phyloP scores from a whole-genome alignment of 2,329 filamentous ascomycete genomes.

The Fusarium beomiforme region DNA sequence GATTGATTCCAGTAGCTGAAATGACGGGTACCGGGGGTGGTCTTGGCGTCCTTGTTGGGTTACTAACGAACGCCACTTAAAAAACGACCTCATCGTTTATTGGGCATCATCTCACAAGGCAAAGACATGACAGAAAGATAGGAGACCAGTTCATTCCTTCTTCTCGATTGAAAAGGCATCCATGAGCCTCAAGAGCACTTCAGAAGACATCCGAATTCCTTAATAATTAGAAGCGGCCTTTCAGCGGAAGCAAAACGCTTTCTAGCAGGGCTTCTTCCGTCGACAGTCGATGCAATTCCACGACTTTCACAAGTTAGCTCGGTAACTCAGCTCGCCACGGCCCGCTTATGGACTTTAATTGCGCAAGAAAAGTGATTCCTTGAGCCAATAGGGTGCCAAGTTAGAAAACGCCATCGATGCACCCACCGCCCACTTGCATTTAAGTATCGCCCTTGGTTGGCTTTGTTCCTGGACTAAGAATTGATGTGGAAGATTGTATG shows the following conservation, averaged over 20 bases:
- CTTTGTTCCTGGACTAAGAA: slow-evolving; percentile 18
- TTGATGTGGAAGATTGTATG: neutral
- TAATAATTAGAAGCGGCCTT: neutral
- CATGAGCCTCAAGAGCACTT: neutral
- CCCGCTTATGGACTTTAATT: slow-evolving; percentile 24
- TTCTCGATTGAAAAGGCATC: neutral
- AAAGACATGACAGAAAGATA: neutral
- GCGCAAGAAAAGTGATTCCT: neutral
- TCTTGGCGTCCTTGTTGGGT: slow-evolving; percentile 35
- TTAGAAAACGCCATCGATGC: slow-evolving; percentile 21
- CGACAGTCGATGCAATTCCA: neutral
- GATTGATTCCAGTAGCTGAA: slow-evolving; percentile 28
- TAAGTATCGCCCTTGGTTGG: slow-evolving; percentile 10
- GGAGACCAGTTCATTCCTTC: neutral
- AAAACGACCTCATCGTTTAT: slow-evolving; percentile 16
- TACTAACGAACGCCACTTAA: slow-evolving; percentile 26
- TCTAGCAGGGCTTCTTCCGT: neutral
- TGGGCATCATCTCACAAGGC: slow-evolving; percentile 11
- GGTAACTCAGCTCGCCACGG: slow-evolving; percentile 31
- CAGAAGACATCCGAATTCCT: neutral
- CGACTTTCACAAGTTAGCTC: slow-evolving; percentile 12
- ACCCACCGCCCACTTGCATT: slow-evolving; percentile 14
- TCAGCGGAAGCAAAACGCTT: neutral
- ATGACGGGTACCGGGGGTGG: slow-evolving; percentile 32
- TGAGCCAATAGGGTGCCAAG: slow-evolving; percentile 19